A percentile compares a stretch with the other conserved stretches of the same genome.
Evolutionary conservation across 2,329 filamentous ascomycete genomes (phyloP).

Genomic region (Fusarium sp.): DNA sequence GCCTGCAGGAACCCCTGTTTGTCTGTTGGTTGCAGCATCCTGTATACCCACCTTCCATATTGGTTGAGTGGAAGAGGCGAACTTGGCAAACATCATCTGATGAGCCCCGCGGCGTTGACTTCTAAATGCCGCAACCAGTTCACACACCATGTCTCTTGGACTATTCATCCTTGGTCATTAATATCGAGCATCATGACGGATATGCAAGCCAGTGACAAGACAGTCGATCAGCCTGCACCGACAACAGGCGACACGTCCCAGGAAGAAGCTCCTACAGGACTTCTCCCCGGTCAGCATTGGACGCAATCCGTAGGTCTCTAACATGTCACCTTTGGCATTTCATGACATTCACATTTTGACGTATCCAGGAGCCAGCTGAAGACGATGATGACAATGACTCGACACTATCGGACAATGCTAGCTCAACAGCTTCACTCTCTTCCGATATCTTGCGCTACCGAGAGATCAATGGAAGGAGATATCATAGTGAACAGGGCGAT

Average conservation of each 20-base stretch:
- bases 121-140: background rate
- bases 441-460: constrained; percentile 14
- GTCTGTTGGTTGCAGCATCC: background rate
- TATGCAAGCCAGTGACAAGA: background rate
- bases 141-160: fast-evolving
- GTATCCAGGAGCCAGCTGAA: background rate
- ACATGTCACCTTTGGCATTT: background rate
- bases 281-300: constrained; percentile 5
- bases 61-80: background rate
- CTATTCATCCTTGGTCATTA: background rate
- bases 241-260: too few relatives aligned
- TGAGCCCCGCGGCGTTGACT: background rate
- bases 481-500: constrained; percentile 10
- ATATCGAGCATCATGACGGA: background rate
- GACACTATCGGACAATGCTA: background rate
- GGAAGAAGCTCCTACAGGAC: background rate
- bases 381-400: background rate
- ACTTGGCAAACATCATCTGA: background rate
- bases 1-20: background rate
- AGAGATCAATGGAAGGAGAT: constrained; percentile 3
- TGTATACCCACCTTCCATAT: background rate
- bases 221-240: background rate
- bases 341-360: background rate
- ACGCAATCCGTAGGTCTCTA: background rate
- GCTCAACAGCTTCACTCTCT: constrained; percentile 5